These are phyloP conservation scores for Teratosphaeria pseudoeucalypti DNA, from an alignment of 2,329 filamentous ascomycete species.

Conservation along the genomic window DNA sequence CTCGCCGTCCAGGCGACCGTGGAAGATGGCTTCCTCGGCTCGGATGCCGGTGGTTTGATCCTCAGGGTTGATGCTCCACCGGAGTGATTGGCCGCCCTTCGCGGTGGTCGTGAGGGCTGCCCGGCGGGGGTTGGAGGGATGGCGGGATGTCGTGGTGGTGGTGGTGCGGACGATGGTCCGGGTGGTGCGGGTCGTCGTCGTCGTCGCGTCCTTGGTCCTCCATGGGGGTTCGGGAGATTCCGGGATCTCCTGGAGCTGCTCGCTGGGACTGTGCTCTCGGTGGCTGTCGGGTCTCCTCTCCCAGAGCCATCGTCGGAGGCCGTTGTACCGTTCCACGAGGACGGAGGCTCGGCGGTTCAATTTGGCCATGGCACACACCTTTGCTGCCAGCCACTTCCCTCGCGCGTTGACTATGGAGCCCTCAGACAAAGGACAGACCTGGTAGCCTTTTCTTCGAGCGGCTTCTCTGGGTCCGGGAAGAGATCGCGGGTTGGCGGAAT, in stretches of 20 bases:
- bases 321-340: neutral
- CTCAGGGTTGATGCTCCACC: neutral
- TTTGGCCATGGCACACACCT: neutral
- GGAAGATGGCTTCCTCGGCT: neutral
- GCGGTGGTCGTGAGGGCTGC: neutral
- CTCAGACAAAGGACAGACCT: neutral
- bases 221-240: neutral
- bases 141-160: neutral
- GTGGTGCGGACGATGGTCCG: neutral
- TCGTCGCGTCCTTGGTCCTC: neutral
- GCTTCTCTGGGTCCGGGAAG: neutral
- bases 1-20: neutral
- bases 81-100: neutral
- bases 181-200: neutral
- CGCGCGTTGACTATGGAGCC: neutral
- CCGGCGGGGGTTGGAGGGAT: neutral
- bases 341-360: neutral
- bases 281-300: neutral
- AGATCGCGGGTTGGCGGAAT: neutral
- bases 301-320: neutral
- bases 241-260: neutral
- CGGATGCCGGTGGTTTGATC: neutral
- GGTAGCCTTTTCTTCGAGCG: neutral
- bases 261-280: neutral
- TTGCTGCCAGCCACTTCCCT: neutral